Evolutionary conservation across 495 filamentous ascomycete genomes (phyloP), one percentile per base, ranked within the genome.

Genomic region (Penicillium coprophilum): DNA sequence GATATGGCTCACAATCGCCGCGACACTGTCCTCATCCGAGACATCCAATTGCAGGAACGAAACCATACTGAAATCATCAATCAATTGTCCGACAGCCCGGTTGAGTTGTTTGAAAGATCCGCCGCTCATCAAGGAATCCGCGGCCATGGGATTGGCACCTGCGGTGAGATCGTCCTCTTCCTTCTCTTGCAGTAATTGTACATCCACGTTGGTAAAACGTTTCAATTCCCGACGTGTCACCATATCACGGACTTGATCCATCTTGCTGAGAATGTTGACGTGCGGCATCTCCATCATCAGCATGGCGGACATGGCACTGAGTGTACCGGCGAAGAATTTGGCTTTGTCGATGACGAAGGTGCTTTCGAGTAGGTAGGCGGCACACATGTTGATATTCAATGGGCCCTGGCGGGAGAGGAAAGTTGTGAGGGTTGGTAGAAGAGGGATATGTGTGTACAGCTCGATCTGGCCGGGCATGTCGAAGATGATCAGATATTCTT

Each of bases 381-480:
- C 94, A 69, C 92, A 96, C 47, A 98, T 80, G 53, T 86, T 89
- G 69, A 97, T 87, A 71, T 94, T 90, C 55, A 97, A 79, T 7
- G 83, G 80, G n/a, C 91, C 91, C 27, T 84, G 77, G 32, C 87
- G 82, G 30, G 87, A 89, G 8, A 98, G 82, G 70, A 91, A 89
- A 63, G 85, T 86, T 50, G 90, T 84, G 38, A 98, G 81, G n/a
- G 82, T 84, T 3, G 94, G 94, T 23, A 98, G 76, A 63, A 97
- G 86, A 12, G 94, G 94, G 28, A 97, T 87, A 67, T 98, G 94
- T 12, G 94, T 97, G 77, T 97, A 98, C 28, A 98, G 88, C 73
- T 98, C 94, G 72, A 98, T 97, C 74, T 98, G 94, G 49, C 94
- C 94, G 1, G 94, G 94, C 88, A 97, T 96, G 72, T 98, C 94